Percentiles rank a stretch among this genome's conserved stretches.
Conservation (phyloP, 257 asterid genomes). For the Nicotiana obtusifolia region DNA sequence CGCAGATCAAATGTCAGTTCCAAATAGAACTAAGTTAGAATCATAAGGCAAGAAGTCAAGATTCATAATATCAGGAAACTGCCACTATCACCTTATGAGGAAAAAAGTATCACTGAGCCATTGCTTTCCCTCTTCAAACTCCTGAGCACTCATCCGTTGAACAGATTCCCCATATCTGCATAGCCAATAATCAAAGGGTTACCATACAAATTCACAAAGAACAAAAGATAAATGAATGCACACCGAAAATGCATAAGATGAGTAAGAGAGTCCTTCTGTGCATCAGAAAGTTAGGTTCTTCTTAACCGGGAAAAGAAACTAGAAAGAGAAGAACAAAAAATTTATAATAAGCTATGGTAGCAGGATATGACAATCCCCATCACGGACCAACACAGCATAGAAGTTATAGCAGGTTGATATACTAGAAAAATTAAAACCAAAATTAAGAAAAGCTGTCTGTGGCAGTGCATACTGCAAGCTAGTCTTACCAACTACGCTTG, state of each 20-base stretch:
- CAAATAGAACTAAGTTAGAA: background rate
- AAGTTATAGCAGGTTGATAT: background rate
- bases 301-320: background rate
- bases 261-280: background rate
- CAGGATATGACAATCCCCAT: background rate
- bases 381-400: background rate
- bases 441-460: background rate
- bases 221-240: background rate
- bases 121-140: slow-evolving; percentile 76
- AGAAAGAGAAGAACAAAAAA: background rate
- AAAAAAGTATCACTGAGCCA: slow-evolving; percentile 87
- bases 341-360: background rate
- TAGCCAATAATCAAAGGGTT: background rate
- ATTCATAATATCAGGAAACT: background rate
- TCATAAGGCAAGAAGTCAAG: background rate
- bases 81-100: slow-evolving; percentile 56
- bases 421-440: background rate
- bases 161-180: slow-evolving; percentile 61
- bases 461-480: background rate
- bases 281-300: background rate
- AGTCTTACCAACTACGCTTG: background rate
- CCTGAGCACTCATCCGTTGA: slow-evolving; percentile 71
- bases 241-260: background rate
- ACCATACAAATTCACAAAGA: background rate
- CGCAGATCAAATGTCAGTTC: background rate